Base-by-base conservation (phyloP, 495 filamentous ascomycete species). In the Xylaria intraflava region DNA sequence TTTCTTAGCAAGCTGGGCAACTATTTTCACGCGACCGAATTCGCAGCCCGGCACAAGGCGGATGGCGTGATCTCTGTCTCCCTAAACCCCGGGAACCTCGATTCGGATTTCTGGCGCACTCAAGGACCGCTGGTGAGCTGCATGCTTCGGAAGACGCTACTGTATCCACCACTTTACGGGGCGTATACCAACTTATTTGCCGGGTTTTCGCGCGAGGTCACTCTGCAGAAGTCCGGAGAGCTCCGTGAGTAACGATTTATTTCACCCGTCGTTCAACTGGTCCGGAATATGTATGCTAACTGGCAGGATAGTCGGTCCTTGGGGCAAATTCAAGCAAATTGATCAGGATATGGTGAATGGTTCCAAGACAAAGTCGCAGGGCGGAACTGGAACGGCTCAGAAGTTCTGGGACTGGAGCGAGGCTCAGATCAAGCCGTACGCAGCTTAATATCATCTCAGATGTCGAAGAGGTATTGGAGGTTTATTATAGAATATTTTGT, bases 111-210 rank as follows among this genome's bases (percentile, higher is more conserved):
- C n/a, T 62, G 63, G 24, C 63, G 59, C 45, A 43, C 55, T 9
- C 22, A 26, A 3, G 12, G 16, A 3, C 3, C 22, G 8, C 2
- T 44, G 1, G 16, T 14, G 9, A 27, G 3, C 22, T 26, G 23
- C 6, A 14, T 44, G 3, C 17, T 44, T 9, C 19, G 23, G 22
- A 22, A 16, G 23, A n/a, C 17, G 22, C 17, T 44, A 22, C 22
- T 27, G 1, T 55, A 63, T 31, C 26, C 35, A 3, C 27, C 64
- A 35, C 45, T 62, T 16, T 63, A 64, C 43, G 73, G 72, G 3
- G 70, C 71, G 1, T 75, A 72, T 46, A 70, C 71, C 3, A 68
- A 70, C 55, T 57, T 75, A 3, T 77, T 59, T 49, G 68, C 69
- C 2, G 68, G 55, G 7, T 61, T 74, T 47, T 68, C 67, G 12